These are phyloP conservation scores for Ocimum tenuiflorum DNA, from an alignment of 257 asterid genomes.

Conservation along the genomic window DNA sequence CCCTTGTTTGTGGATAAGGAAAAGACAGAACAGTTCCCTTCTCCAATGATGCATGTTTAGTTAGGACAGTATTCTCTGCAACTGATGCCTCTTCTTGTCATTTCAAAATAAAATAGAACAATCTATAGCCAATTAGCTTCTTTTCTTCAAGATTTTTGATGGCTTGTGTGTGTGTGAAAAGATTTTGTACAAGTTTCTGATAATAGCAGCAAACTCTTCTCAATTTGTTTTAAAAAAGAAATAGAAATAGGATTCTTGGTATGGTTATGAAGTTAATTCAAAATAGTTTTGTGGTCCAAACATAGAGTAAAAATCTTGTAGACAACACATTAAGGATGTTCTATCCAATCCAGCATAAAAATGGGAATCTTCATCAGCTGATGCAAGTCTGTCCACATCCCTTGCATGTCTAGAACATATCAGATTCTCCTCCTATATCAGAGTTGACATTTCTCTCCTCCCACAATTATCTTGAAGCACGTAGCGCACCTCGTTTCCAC, in stretches of 20 bases:
- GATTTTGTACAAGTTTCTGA: background rate
- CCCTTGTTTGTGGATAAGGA: conserved; percentile 23
- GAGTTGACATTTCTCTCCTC: conserved; percentile 18
- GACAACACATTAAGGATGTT: conserved; percentile 15
- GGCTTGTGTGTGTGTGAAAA: background rate
- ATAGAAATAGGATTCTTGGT: background rate
- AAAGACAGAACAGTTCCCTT: background rate
- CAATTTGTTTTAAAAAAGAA: background rate
- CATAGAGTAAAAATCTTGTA: background rate
- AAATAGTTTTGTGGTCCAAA: conserved; percentile 15
- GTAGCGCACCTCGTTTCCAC: conserved; percentile 15
- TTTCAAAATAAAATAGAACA: background rate
- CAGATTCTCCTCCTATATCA: background rate
- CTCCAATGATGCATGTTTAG: background rate
- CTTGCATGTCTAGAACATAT: background rate
- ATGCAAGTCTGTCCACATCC: conserved; percentile 13
- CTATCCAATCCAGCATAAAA: background rate
- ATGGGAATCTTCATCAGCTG: conserved; percentile 6
- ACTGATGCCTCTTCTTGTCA: background rate
- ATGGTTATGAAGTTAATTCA: background rate
- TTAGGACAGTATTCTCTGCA: background rate
- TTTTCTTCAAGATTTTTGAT: too few species aligned
- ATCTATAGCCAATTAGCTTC: background rate
- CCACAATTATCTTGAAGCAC: background rate
- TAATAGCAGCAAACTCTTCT: background rate